A percentile compares a stretch with the other conserved stretches of the same genome.
phyloP scores from a whole-genome alignment of 495 filamentous ascomycete species.

The Neurospora sublineolata region DNA sequence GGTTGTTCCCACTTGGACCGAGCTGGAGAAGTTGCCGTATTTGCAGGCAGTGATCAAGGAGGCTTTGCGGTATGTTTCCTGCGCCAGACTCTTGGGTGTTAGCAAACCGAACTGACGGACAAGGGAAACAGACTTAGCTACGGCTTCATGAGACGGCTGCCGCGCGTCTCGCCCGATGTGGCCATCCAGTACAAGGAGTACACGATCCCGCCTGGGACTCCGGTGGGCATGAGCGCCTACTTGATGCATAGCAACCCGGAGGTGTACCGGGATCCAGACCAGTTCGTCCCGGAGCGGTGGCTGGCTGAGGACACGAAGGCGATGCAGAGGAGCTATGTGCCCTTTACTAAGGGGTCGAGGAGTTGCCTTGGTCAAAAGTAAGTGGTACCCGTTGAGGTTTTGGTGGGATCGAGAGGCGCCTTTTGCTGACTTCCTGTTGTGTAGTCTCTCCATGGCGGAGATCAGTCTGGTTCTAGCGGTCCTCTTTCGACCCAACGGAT shows the following conservation, averaged over 20 bases:
- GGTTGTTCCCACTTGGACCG: conserved; percentile 13
- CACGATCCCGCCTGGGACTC: conserved; percentile 10
- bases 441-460: conserved; percentile 25
- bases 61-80: conserved; percentile 14
- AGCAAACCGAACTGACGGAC: background rate
- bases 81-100: too few relatives aligned
- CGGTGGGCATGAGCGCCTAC: conserved; percentile 14
- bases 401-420: background rate
- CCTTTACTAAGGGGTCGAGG: conserved; percentile 10
- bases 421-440: background rate
- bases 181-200: conserved; percentile 12
- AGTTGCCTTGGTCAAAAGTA: conserved; percentile 15
- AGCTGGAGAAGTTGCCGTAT: conserved; percentile 23
- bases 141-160: conserved; percentile 12
- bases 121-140: conserved; percentile 3
- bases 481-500: conserved; percentile 17
- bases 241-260: conserved; percentile 24
- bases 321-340: conserved; percentile 6
- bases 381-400: background rate
- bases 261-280: conserved; percentile 23
- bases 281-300: conserved; percentile 32
- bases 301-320: conserved; percentile 19
- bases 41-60: conserved; percentile 28
- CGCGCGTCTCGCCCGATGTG: conserved; percentile 16
- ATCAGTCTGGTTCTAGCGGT: conserved; percentile 23